These are phyloP conservation scores for Debaryomyces subglobosus DNA, from an alignment of 1,139 yeast genomes.

Conservation along the genomic window DNA sequence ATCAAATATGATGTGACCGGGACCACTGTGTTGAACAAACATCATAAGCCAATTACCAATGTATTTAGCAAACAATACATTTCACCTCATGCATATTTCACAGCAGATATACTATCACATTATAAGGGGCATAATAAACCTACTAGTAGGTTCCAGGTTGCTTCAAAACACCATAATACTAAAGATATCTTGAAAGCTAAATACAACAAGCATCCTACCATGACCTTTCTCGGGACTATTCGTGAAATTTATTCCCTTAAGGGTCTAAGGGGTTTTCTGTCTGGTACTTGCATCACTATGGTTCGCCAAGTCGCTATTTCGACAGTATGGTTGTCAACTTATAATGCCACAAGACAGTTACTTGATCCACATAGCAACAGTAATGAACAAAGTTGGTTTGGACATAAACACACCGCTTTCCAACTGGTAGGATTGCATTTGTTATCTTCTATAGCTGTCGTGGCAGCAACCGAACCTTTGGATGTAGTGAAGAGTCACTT, in stretches of 20 bases:
- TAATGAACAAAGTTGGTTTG: slow-evolving; percentile 49
- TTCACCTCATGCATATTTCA: slow-evolving; percentile 49
- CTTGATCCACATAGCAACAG: slow-evolving; percentile 56
- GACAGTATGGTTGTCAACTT: slow-evolving; percentile 81
- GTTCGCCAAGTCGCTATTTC: slow-evolving; percentile 79
- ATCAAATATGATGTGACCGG: slow-evolving; percentile 34
- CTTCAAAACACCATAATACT: slow-evolving; percentile 17
- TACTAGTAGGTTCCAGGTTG: slow-evolving; percentile 26
- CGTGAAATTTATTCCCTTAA: slow-evolving; percentile 72
- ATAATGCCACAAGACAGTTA: slow-evolving; percentile 73
- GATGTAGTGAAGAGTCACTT: slow-evolving; percentile 89
- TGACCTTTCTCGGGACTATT: slow-evolving; percentile 54
- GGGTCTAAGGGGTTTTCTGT: slow-evolving; percentile 77
- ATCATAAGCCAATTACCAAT: slow-evolving; percentile 29
- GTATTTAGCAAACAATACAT: slow-evolving; percentile 40
- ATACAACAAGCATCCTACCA: slow-evolving; percentile 58
- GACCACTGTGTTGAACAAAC: slow-evolving; percentile 21
- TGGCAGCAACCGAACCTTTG: slow-evolving; percentile 83
- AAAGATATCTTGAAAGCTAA: slow-evolving; percentile 34
- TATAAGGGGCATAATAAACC: slow-evolving; percentile 26
- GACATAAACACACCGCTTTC: slow-evolving; percentile 42
- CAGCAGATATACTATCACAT: slow-evolving; percentile 38
- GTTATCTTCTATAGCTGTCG: slow-evolving; percentile 65
- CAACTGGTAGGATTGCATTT: slow-evolving; percentile 57
- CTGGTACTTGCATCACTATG: slow-evolving; percentile 81